Percentiles rank a stretch among this genome's conserved stretches.
Conservation (phyloP, 139 green algal species). For the Raphidocelis subcapitata region DNA sequence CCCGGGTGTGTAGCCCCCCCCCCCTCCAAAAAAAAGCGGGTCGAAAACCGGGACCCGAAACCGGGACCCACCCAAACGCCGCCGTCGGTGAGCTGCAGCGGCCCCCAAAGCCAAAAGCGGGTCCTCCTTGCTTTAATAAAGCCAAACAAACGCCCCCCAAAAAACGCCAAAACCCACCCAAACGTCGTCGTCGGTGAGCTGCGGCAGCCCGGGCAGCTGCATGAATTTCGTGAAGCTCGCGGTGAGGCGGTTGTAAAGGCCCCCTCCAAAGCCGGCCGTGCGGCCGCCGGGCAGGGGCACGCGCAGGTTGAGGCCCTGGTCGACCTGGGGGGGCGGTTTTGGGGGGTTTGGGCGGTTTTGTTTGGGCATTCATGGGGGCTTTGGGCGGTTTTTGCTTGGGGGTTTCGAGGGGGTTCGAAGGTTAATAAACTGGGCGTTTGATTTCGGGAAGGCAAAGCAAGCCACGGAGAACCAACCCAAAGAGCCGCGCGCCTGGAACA, state of each 20-base stretch:
- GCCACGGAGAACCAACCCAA: background rate
- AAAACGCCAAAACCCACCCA: too few relatives aligned
- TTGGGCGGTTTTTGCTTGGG: too few relatives aligned
- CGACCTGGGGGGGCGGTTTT: conserved; percentile 32
- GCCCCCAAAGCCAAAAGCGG: conserved; percentile 32
- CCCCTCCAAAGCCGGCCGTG: conserved; percentile 32
- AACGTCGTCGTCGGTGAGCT: conserved; percentile 46
- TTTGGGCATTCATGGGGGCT: too few relatives aligned
- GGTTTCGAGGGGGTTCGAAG: too few relatives aligned
- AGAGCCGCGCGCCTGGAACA: conserved; percentile 41
- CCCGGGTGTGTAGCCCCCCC: too few relatives aligned
- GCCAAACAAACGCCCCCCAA: conserved; percentile 24
- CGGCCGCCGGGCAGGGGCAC: conserved; percentile 38
- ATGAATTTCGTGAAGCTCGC: conserved; percentile 44
- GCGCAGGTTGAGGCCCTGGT: conserved; percentile 56
- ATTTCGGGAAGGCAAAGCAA: too few relatives aligned
- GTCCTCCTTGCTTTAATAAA: conserved; percentile 15
- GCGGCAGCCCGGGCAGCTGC: conserved; percentile 53
- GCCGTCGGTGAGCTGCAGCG: conserved; percentile 43
- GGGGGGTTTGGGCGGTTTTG: too few relatives aligned
- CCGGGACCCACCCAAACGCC: conserved; percentile 53
- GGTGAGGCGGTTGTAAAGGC: conserved; percentile 52
- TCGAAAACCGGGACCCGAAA: too few relatives aligned
- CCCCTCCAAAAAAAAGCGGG: too few relatives aligned
- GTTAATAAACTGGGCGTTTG: too few relatives aligned